phyloP scores from a whole-genome alignment of 2,329 filamentous ascomycete genomes.

The Cadophora gregata region DNA sequence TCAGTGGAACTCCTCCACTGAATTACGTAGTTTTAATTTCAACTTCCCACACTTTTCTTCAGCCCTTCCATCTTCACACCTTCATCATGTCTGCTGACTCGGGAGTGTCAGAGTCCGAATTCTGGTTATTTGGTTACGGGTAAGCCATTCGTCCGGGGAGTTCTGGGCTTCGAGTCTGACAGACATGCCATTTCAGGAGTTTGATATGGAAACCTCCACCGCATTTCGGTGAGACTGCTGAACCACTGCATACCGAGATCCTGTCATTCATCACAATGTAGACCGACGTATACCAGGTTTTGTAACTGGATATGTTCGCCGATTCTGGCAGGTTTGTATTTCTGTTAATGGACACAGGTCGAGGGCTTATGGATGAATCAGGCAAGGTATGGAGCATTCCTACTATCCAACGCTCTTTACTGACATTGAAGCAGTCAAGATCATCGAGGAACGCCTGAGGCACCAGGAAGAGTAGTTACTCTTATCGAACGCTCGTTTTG shows the following conservation, averaged over 20 bases:
- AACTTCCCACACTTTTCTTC: background rate
- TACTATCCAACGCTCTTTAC: slow-evolving; percentile 15
- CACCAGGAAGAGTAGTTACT: slow-evolving; percentile 90
- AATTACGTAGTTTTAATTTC: slow-evolving; percentile 8
- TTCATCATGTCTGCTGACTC: slow-evolving; percentile 24
- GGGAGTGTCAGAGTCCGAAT: slow-evolving; percentile 56
- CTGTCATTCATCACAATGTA: slow-evolving; percentile 6
- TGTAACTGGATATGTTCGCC: slow-evolving; percentile 89
- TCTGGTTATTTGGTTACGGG: slow-evolving; percentile 99
- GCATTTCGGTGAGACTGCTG: slow-evolving; percentile 68
- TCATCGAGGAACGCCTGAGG: slow-evolving; percentile 87
- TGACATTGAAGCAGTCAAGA: slow-evolving; percentile 70
- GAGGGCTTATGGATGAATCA: slow-evolving; percentile 33
- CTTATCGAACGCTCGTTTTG: slow-evolving; percentile 86
- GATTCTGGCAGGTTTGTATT: slow-evolving; percentile 92
- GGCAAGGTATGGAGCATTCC: slow-evolving; percentile 44
- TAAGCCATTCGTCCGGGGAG: slow-evolving; percentile 50
- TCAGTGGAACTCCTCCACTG: slow-evolving; percentile 14
- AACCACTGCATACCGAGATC: background rate
- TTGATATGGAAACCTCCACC: slow-evolving; percentile 98
- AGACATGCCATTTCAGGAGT: slow-evolving; percentile 63
- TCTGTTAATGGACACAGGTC: slow-evolving; percentile 21
- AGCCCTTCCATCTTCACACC: background rate
- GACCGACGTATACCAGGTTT: slow-evolving; percentile 87
- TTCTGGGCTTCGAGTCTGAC: background rate